Evolutionary conservation across 2,329 filamentous ascomycete species (phyloP).

Genomic region (Epichloe elymi): DNA sequence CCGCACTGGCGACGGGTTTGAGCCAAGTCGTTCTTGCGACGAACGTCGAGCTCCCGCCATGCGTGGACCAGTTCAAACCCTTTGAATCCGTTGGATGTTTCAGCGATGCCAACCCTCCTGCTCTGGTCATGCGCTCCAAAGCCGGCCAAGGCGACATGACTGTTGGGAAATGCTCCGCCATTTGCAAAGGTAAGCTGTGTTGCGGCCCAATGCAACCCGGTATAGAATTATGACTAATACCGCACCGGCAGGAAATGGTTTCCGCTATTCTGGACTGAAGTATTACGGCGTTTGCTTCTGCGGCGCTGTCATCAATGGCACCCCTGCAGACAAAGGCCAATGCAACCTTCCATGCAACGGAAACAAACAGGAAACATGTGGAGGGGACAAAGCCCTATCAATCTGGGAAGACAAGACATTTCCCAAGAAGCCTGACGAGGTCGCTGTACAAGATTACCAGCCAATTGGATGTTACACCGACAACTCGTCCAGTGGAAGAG

Average conservation of each 20-base stretch:
- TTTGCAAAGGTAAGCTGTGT: constrained; percentile 31
- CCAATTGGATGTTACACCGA: constrained; percentile 50
- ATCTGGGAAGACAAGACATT: constrained; percentile 37
- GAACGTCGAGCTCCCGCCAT: constrained; percentile 31
- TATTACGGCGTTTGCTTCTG: constrained; percentile 42
- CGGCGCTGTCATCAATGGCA: constrained; percentile 36
- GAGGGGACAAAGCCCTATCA: constrained; percentile 33
- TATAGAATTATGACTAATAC: not conserved
- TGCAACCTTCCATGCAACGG: constrained; percentile 44
- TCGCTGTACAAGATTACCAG: constrained; percentile 38
- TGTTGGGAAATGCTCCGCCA: constrained; percentile 31
- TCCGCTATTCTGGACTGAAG: constrained; percentile 36
- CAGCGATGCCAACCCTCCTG: constrained; percentile 22
- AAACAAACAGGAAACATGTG: constrained; percentile 32
- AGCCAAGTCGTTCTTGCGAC: constrained; percentile 18
- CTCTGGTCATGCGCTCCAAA: constrained; percentile 29
- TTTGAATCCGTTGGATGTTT: constrained; percentile 37
- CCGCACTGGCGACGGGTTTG: too few relatives aligned
- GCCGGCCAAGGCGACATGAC: constrained; percentile 29
- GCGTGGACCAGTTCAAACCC: constrained; percentile 30
- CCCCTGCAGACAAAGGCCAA: constrained; percentile 35
- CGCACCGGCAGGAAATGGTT: constrained; percentile 28
- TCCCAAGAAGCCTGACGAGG: constrained; percentile 26
- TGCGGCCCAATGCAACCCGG: not conserved
- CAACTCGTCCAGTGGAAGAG: constrained; percentile 25